Conservation (phyloP, 108 stramenopile species). For the Nitzschia sp. region DNA sequence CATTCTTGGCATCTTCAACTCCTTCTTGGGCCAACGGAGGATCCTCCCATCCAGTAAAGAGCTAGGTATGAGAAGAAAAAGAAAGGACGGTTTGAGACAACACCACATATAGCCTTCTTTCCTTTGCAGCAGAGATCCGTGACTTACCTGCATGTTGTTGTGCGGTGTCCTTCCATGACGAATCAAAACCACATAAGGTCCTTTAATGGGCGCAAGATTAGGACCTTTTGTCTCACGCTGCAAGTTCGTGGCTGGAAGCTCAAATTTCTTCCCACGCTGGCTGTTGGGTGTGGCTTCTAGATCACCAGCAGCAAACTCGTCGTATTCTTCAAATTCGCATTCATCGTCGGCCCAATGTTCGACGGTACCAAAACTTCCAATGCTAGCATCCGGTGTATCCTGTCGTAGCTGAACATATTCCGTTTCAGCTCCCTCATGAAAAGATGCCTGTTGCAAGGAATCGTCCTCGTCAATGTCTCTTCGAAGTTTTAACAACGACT, state of each 20-base stretch:
- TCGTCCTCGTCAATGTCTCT: neutral
- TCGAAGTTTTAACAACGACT: slow-evolving; percentile 8
- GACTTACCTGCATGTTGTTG: slow-evolving; percentile 49
- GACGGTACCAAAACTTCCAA: neutral
- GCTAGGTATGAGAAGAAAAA: neutral
- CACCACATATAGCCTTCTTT: too few relatives aligned
- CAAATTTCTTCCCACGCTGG: too few relatives aligned
- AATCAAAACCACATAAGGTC: slow-evolving; percentile 69
- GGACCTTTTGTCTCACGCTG: neutral
- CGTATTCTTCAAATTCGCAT: slow-evolving; percentile 24
- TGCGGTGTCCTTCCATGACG: slow-evolving; percentile 75
- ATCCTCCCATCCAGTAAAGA: slow-evolving; percentile 70
- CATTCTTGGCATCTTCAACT: slow-evolving; percentile 76
- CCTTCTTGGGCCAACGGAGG: slow-evolving; percentile 83
- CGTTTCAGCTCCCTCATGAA: neutral
- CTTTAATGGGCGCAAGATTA: slow-evolving; percentile 30
- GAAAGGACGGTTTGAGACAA: neutral
- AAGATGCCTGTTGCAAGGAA: neutral
- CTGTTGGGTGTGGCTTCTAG: too few relatives aligned
- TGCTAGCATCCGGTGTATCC: neutral
- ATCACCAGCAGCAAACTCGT: neutral
- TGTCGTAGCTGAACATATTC: neutral
- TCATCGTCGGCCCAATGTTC: slow-evolving; percentile 17
- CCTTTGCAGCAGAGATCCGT: too few relatives aligned
- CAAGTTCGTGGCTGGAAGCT: too few relatives aligned